Evolutionary conservation across 176 grass and related monocot species (phyloP).

Genomic region (Rhynchospora tenuis): DNA sequence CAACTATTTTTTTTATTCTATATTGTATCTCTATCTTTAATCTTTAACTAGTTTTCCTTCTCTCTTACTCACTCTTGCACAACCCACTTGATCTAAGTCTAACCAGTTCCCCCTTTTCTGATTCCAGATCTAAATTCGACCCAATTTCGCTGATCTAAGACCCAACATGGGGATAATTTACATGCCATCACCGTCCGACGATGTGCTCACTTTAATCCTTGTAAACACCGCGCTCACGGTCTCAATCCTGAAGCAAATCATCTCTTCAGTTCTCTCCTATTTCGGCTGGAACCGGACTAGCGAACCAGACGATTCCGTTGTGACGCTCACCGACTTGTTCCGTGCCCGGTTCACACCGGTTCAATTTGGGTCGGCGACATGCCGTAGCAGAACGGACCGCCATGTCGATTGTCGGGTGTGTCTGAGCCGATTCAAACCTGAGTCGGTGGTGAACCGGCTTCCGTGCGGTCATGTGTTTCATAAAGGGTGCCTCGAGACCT

Average conservation of each 20-base stretch:
- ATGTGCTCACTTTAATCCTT: constrained; percentile 47
- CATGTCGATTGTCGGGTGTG: constrained; percentile 63
- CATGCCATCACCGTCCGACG: constrained; percentile 66
- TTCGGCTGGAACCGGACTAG: constrained; percentile 28
- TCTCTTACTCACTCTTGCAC: background rate
- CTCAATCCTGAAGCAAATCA: constrained; percentile 42
- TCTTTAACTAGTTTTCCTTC: background rate
- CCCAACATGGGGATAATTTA: constrained; percentile 66
- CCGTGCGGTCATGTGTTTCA: constrained; percentile 86
- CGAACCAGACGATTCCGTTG: background rate
- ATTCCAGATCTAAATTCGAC: background rate
- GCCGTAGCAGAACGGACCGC: background rate
- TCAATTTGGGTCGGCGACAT: constrained; percentile 33
- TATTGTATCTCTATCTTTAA: background rate
- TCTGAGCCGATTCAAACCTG: constrained; percentile 51
- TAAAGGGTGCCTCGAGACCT: constrained; percentile 65
- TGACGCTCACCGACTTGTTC: constrained; percentile 51
- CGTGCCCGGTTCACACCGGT: constrained; percentile 45
- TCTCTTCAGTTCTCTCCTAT: constrained; percentile 36
- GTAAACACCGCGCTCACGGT: constrained; percentile 59
- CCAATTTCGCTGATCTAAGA: background rate
- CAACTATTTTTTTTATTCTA: background rate
- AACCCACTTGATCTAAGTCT: background rate
- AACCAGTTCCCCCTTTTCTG: constrained; percentile 2
- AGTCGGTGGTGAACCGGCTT: constrained; percentile 71